phyloP scores from a whole-genome alignment of 2,329 filamentous ascomycete genomes.

The Colletotrichum sp. region DNA sequence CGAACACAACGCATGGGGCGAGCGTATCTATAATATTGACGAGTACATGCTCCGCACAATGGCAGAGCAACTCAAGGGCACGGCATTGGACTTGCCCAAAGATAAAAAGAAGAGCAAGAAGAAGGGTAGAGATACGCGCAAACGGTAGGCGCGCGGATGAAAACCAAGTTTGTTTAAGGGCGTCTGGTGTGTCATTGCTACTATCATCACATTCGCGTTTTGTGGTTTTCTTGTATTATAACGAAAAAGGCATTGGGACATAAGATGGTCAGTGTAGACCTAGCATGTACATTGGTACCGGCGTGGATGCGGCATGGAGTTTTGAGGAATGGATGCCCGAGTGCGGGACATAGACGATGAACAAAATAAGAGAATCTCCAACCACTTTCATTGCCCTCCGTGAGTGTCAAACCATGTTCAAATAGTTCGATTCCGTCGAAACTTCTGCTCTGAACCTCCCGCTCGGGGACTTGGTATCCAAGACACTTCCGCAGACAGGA shows the following conservation, averaged over 20 bases:
- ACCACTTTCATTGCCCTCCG: too few relatives aligned
- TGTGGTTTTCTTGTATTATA: constrained; percentile 4
- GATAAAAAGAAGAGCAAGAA: constrained; percentile 69
- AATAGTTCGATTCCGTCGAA: too few relatives aligned
- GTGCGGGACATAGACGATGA: neutral
- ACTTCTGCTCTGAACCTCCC: too few relatives aligned
- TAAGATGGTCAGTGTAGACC: constrained; percentile 8
- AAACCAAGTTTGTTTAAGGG: neutral
- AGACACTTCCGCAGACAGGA: too few relatives aligned
- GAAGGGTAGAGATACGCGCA: constrained; percentile 62
- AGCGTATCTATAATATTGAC: constrained; percentile 67
- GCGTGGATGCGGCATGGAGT: constrained; percentile 11
- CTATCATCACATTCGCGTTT: neutral
- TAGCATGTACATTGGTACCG: constrained; percentile 3
- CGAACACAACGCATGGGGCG: constrained; percentile 66
- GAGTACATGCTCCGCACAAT: constrained; percentile 78
- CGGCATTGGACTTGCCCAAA: constrained; percentile 66
- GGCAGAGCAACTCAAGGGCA: constrained; percentile 64
- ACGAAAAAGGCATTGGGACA: neutral
- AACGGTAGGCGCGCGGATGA: constrained; percentile 38
- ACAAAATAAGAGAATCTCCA: neutral
- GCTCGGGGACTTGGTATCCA: too few relatives aligned
- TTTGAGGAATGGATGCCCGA: neutral
- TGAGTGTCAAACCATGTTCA: too few relatives aligned
- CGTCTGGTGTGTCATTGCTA: neutral